Base-by-base conservation (phyloP, 768 basidiomycete species). In the Lanmaoa pseudosensibilis region DNA sequence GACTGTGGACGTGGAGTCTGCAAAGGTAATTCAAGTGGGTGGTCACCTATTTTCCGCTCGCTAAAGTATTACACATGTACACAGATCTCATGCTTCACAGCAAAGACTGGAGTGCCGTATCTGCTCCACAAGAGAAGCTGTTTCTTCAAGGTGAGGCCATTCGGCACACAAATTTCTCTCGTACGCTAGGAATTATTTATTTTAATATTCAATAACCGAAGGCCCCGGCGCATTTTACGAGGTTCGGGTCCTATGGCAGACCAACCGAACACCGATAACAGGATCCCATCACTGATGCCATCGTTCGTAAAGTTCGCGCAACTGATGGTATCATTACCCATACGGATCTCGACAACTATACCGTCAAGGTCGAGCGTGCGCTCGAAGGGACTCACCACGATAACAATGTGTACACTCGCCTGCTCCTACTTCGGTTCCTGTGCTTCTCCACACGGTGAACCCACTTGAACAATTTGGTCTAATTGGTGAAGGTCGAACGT, bases 391-490 rank as follows among this genome's bases (percentile, higher is more conserved):
- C 81, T 0, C 98, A 91, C 71, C 81, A 80, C 18, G 85, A 85
- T 43, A 83, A 84, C 62, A 92, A 82, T 59, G 78, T 98, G 38
- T 97, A 92, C 72, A 94, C 93, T 80, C 88, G 0, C 83, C 86
- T 64, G 88, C 92, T 15, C 97, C 97, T 5, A 86, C 89, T 10
- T 88, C 88, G 12, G 95, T 95, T 5, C 87, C 91, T 78, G 91
- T 90, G n/a, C 75, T 98, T 40, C 74, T 97, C 39, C 89, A 93
- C 67, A 89, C 97, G 80, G 75, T 98, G n/a, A 97, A 98, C 68
- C 69, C 94, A n/a, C 74, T 96, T 46, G 94, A 97, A 67, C 78
- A 80, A n/a, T 98, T 82, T 65, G 74, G 79, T 49, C 65, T 78
- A 36, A 71, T 82, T 34, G 60, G 79, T 18, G 73, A 74, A n/a